These are phyloP conservation scores for Tricholoma sp. DNA, from an alignment of 768 basidiomycete species.

Conservation along the genomic window DNA sequence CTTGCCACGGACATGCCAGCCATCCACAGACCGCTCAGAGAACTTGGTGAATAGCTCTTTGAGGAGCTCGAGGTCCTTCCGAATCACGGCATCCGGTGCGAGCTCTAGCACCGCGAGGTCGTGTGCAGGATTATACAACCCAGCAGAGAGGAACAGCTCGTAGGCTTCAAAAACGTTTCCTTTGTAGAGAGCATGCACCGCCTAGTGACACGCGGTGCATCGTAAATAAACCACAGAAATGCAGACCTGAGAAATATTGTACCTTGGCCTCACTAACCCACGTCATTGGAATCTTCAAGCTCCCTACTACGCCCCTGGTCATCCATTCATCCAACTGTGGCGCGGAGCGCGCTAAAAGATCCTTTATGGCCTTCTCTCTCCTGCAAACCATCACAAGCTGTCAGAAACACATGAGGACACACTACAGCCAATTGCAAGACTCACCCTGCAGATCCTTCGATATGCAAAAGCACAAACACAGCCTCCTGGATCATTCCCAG, in stretches of 20 bases:
- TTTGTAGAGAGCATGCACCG: constrained; percentile 53
- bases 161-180: constrained; percentile 71
- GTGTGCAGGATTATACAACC: constrained; percentile 70
- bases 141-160: constrained; percentile 67
- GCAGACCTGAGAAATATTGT: neutral
- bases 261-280: constrained; percentile 96
- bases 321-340: constrained; percentile 67
- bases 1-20: constrained; percentile 85
- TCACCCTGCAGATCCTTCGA: constrained; percentile 77
- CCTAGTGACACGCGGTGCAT: constrained; percentile 35
- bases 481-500: constrained; percentile 81
- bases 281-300: constrained; percentile 70
- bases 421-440: constrained; percentile 25
- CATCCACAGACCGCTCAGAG: constrained; percentile 50
- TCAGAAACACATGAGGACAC: neutral
- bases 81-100: constrained; percentile 81
- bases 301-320: constrained; percentile 64
- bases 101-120: constrained; percentile 81
- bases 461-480: constrained; percentile 82
- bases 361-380: constrained; percentile 77
- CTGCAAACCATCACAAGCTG: constrained; percentile 33
- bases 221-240: neutral
- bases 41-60: constrained; percentile 66
- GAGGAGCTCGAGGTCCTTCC: constrained; percentile 58
- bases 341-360: constrained; percentile 69